These are phyloP conservation scores for Pestalotiopsis sp. DNA, from an alignment of 2,329 filamentous ascomycete species.

Conservation along the genomic window DNA sequence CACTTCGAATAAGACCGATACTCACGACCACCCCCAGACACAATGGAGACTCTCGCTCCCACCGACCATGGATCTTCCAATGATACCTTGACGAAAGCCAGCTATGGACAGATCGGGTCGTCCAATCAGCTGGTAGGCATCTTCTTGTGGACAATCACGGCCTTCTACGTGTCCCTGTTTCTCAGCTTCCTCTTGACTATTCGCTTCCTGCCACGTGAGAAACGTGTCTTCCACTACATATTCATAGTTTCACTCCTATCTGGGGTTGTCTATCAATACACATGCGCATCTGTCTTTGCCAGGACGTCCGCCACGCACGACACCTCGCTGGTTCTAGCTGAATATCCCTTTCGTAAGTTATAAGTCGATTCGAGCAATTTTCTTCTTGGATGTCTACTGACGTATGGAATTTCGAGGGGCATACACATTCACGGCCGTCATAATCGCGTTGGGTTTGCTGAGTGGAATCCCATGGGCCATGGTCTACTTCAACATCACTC, in stretches of 20 bases:
- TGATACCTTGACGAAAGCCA: no score
- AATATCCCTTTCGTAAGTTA: no score
- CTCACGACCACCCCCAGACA: no score
- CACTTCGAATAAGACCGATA: no score
- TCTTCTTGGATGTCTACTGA: no score
- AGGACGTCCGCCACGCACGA: constrained; percentile 28
- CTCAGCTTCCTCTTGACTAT: constrained; percentile 43
- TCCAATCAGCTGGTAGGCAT: no score
- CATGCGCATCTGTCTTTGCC: constrained; percentile 54
- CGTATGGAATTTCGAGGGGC: constrained; percentile 33
- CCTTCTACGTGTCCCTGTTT: constrained; percentile 50
- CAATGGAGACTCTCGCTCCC: no score
- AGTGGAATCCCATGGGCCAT: constrained; percentile 59
- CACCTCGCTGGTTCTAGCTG: no score
- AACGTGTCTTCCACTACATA: constrained; percentile 61
- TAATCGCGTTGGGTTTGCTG: constrained; percentile 51
- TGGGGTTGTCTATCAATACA: constrained; percentile 53
- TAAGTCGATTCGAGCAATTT: no score
- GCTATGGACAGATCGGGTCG: no score
- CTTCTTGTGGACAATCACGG: constrained; percentile 59
- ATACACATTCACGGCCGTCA: constrained; percentile 48
- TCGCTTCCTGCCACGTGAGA: constrained; percentile 45
- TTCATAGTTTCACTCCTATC: constrained; percentile 52
- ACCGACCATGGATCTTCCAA: no score
- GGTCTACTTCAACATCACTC: constrained; percentile 51